Evolutionary conservation across 441 rosid genomes (phyloP), one percentile per base, ranked within the genome.

Genomic region (Euphorbia schlechtendalii): DNA sequence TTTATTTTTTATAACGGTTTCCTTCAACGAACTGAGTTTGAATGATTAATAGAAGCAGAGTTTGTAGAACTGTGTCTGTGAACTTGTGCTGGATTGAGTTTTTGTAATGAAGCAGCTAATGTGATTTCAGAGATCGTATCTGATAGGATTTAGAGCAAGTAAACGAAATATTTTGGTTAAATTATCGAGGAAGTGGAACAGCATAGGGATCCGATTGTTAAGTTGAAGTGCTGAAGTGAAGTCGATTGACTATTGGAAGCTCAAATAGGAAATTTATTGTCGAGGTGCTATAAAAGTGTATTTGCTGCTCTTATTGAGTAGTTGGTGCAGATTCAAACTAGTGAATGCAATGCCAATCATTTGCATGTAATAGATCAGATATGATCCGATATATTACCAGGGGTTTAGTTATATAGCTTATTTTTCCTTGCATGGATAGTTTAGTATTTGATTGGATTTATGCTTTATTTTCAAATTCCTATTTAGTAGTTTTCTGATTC

Each of bases 11-110:
- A 4, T 18, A 61, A 58, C 57, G 41, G 3, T 67, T 69, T 70
- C 68, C 49, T 66, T 66, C 48, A 71, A 63, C 73, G 73, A 80
- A 77, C 69, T 79, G 70, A 63, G 64, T 84, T 81, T 53, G 63
- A 70, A 59, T 73, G 61, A 43, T 30, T 61, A 65, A 36, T 67
- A 59, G 75, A 58, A 32, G 56, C 71, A 76, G 65, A 74, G 65
- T 69, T 25, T 56, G 59, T 34, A 59, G 65, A 67, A 51, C 59
- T 48, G 41, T 67, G 58, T 55, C 5, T 20, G 8, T 59, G 43
- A 36, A 38, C 36, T 68, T 51, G 32, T 59, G 28, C 38, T 68
- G 2, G 56, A 14, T 21, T 25, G 13, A 52, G 53, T 36, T 49
- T 48, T 28, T 51, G 65, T 45, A 57, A 57, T 48, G 63, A 7